Evolutionary conservation across 192 early-diverging fungal genomes (phyloP), one percentile per base, ranked within the genome.

Genomic region (Umbelopsis sp.): DNA sequence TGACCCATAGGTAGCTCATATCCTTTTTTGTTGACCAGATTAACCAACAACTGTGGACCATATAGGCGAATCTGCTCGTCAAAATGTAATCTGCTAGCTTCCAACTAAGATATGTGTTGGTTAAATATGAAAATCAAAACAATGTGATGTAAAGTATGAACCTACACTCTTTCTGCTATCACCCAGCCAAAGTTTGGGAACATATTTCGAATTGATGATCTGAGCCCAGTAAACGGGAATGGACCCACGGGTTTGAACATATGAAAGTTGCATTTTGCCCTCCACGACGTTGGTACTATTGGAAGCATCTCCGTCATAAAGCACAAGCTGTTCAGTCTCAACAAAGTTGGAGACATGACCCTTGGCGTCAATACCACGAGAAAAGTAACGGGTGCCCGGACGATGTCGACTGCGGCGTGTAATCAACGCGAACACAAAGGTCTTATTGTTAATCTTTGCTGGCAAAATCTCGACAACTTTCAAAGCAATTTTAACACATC

Each of bases 341-440:
- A 95, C 94, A 79, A 88, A 98, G 80, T 99, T 99, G 46, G 98
- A 93, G 37, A 98, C 97, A 73, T 97, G 90, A 30, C 97, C 98
- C 3, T 92, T 68, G 49, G 85, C 87, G 76, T 99, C 97, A 27
- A 97, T 88, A 68, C 98, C 97, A 55, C 98, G 91, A 37, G 92
- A 91, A 75, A 97, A 92, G 77, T 91, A 99, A 21, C 98, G 91
- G 3, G 95, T 93, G 67, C 97, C 96, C 64, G 85, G 87, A 37
- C 93, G 88, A 75, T 89, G 87, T 71, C 91, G 87, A 41, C 89
- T 93, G 20, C 94, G 88, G 49, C 97, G 91, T 27, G 93, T 88
- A 12, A 98, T 84, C 10, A 98, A 75, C 11, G 82, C 88, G 75
- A 93, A 95, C n/a, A 86, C 88, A 66, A 98, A 89, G 16, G 77